Evolutionary conservation across 345 rosid genomes (phyloP), one percentile per base, ranked within the genome.

Genomic region (Draba incana): DNA sequence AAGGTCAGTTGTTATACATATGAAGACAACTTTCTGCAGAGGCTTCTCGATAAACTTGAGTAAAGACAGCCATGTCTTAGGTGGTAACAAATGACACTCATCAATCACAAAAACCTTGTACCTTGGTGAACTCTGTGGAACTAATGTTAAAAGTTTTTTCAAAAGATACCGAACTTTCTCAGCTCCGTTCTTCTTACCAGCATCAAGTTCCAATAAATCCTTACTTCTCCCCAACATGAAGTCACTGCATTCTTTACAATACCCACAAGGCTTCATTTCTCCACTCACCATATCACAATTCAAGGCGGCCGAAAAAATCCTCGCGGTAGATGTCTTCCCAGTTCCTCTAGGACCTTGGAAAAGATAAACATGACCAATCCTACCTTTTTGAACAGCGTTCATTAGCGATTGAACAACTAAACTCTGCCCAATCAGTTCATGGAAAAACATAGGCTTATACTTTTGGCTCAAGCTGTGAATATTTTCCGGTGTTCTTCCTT

Each of bases 281-380:
- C 79, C 84, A 3, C 74, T 73, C 38, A 82, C 64, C 66, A 45
- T 69, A 30, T 47, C 48, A 79, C 98, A 93, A 53, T 90, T 90
- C 70, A 93, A 73, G 43, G 97, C 96, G 6, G 92, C 84, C 9
- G 92, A 83, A 68, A 90, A 88, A 51, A 90, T 88, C 69, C 87
- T 84, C 4, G 97, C 94, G 0, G 94, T 66, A 55, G 97, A 93
- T 58, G 97, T 82, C 81, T 90, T 93, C 43, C 97, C 98, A 3
- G 91, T 88, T 35, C 98, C 98, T 9, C 97, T 92, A 45, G 98
- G 92, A 70, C 98, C 98, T 78, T 90, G 98, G 64, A 93, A 93
- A 57, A 93, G 89, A 83, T 93, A 93, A 53, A 93, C 83, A 20
- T 86, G 89, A 49, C 89, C 92, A 67, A 93, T 78, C 71, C 83